Conservation (phyloP, 2,329 filamentous ascomycete genomes). For the Passalora sequoiae region DNA sequence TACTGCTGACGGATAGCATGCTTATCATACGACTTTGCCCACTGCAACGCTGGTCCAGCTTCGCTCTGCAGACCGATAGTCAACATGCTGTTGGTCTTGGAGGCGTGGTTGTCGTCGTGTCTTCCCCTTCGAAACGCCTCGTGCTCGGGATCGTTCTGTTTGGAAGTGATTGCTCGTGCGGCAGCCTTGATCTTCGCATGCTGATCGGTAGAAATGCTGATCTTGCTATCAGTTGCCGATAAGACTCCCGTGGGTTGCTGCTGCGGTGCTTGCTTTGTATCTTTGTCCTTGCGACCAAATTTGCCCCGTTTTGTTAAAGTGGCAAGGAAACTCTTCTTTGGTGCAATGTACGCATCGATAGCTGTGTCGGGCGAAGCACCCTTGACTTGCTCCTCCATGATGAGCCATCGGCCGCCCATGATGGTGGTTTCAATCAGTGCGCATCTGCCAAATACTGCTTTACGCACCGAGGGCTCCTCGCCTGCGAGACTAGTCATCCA, state of each 20-base stretch:
- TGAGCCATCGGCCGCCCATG: conserved; percentile 75
- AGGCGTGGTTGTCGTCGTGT: conserved; percentile 49
- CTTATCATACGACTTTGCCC: conserved; percentile 93
- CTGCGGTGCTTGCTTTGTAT: conserved; percentile 46
- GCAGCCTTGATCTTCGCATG: conserved; percentile 91
- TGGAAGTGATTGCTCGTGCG: conserved; percentile 72
- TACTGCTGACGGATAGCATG: conserved; percentile 81
- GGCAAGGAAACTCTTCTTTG: conserved; percentile 79
- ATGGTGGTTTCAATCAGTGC: conserved; percentile 87
- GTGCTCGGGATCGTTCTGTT: conserved; percentile 45
- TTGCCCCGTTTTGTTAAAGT: conserved; percentile 71
- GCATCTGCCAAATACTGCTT: conserved; percentile 89
- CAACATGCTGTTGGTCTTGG: conserved; percentile 83
- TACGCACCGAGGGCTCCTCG: conserved; percentile 79
- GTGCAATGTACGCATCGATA: conserved; percentile 81
- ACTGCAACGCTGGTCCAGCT: conserved; percentile 90
- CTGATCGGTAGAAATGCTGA: conserved; percentile 81
- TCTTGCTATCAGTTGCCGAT: conserved; percentile 62
- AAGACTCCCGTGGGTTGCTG: conserved; percentile 40
- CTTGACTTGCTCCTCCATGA: conserved; percentile 94
- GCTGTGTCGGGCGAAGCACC: conserved; percentile 81
- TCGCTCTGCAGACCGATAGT: conserved; percentile 85
- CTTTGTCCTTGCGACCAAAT: conserved; percentile 64
- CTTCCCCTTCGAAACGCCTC: conserved; percentile 49
- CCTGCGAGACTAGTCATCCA: conserved; percentile 96